Evolutionary conservation across 345 rosid species (phyloP).

Genomic region (Alliaria petiolata): DNA sequence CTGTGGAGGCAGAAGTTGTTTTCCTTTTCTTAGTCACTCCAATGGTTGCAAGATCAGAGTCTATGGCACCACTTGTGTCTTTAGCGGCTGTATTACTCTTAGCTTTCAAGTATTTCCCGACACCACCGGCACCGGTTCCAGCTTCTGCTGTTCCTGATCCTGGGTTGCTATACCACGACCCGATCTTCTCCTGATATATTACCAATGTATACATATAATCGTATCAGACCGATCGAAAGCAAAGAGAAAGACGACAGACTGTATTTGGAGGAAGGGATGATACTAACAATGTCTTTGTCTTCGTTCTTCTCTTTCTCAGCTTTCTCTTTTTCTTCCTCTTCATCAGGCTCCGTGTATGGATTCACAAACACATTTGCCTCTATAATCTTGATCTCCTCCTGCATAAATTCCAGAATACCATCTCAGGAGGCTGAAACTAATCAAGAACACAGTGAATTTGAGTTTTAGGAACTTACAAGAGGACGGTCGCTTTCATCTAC

Average conservation of each 20-base stretch:
- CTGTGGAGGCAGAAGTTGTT: conserved; percentile 38
- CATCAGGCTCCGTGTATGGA: conserved; percentile 78
- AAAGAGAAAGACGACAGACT: neutral
- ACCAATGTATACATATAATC: neutral
- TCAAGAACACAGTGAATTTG: neutral
- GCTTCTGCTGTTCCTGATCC: conserved; percentile 57
- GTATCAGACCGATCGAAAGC: neutral
- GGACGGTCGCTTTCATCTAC: conserved; percentile 83
- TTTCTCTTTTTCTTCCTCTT: conserved; percentile 75
- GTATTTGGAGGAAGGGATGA: conserved; percentile 6
- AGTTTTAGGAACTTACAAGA: conserved; percentile 45
- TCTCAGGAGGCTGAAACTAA: conserved; percentile 9
- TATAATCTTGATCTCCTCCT: conserved; percentile 87
- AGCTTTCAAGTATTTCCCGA: conserved; percentile 75
- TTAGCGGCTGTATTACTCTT: conserved; percentile 42
- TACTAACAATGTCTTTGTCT: conserved; percentile 59
- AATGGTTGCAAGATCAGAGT: conserved; percentile 32
- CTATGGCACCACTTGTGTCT: conserved; percentile 14
- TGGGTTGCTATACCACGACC: conserved; percentile 94
- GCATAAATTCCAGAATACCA: conserved; percentile 22
- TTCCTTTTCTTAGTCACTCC: conserved; percentile 63
- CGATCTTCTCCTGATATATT: conserved; percentile 60
- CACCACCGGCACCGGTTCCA: conserved; percentile 49
- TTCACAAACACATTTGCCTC: conserved; percentile 73
- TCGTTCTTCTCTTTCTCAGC: conserved; percentile 46